A percentile compares a stretch with the other conserved stretches of the same genome.
These are phyloP conservation scores for Nicotiana noctiflora DNA, from an alignment of 257 asterid species.

Conservation along the genomic window DNA sequence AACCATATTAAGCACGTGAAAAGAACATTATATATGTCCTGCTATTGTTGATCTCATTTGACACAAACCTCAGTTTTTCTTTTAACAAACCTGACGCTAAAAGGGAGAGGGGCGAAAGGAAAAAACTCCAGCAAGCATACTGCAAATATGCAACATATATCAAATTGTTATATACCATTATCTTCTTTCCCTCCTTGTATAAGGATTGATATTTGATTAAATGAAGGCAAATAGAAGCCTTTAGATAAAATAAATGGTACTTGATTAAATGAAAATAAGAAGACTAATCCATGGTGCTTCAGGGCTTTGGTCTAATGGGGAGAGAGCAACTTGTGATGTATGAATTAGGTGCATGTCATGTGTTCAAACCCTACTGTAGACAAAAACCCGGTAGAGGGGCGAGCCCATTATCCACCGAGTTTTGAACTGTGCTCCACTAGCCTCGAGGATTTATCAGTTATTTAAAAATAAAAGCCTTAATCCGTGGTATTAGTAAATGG, in stretches of 20 bases:
- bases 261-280: neutral
- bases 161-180: neutral
- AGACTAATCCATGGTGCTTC: neutral
- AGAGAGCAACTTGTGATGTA: too few relatives aligned
- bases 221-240: neutral
- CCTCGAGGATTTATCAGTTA: too few relatives aligned
- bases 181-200: neutral
- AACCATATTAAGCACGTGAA: neutral
- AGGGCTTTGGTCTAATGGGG: too few relatives aligned
- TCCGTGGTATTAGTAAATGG: neutral
- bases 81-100: neutral
- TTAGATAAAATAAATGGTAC: neutral
- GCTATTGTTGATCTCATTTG: neutral
- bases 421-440: too few relatives aligned
- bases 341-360: too few relatives aligned
- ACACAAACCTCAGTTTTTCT: neutral
- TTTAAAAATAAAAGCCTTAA: neutral
- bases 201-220: neutral
- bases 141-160: neutral
- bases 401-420: too few relatives aligned
- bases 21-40: neutral
- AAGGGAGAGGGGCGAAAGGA: neutral
- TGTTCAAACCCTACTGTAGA: too few relatives aligned
- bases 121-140: neutral
- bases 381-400: too few relatives aligned